These are phyloP conservation scores for Astragalus glycyphyllos DNA, from an alignment of 306 rosid genomes.

Conservation along the genomic window DNA sequence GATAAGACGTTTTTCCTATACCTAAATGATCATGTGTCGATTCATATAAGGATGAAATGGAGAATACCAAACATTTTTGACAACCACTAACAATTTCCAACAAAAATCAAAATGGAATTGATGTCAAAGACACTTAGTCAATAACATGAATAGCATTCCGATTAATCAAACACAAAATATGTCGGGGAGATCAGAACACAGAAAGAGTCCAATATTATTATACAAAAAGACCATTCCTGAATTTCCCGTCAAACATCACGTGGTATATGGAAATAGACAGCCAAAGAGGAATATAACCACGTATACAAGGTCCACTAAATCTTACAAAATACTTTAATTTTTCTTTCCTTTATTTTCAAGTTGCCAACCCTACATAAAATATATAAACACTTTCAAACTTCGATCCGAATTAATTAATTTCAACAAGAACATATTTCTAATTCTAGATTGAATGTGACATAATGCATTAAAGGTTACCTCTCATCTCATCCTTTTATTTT, in stretches of 20 bases:
- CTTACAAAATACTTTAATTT: constrained; percentile 7
- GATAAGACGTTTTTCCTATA: no score
- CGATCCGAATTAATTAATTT: background rate
- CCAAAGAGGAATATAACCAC: constrained; percentile 18
- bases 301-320: constrained; percentile 22
- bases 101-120: constrained; percentile 22
- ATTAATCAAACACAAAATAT: constrained; percentile 11
- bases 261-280: constrained; percentile 24
- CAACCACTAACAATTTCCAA: constrained; percentile 23
- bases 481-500: constrained; percentile 32
- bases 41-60: background rate
- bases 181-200: background rate
- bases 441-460: constrained; percentile 21
- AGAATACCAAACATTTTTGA: constrained; percentile 8
- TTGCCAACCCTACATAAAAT: background rate
- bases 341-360: constrained; percentile 3
- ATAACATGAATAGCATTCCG: background rate
- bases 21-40: no score
- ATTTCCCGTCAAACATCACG: constrained; percentile 16
- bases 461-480: background rate
- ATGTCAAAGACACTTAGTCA: constrained; percentile 26
- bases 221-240: background rate
- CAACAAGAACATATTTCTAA: background rate
- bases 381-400: background rate
- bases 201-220: background rate